Conservation (phyloP, 495 filamentous ascomycete species). For the Barbatosphaeria neglecta region DNA sequence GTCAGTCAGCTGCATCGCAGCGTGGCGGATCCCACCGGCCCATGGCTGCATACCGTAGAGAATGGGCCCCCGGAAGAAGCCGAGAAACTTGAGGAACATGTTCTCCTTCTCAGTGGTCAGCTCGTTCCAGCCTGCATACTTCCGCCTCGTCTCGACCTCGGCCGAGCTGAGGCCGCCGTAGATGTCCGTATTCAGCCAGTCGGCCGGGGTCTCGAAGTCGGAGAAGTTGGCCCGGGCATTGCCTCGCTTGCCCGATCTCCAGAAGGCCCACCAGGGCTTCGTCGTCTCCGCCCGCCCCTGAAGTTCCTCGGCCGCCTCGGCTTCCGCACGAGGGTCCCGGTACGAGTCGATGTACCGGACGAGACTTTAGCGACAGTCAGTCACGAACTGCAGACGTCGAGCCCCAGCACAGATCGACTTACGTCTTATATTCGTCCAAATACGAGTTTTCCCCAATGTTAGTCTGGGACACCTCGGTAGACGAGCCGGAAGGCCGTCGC, state of each 20-base stretch:
- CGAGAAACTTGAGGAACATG: conserved; percentile 69
- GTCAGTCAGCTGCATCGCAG: too few species aligned
- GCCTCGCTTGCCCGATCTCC: conserved; percentile 22
- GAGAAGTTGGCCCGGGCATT: conserved; percentile 15
- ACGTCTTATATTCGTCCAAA: conserved; percentile 26
- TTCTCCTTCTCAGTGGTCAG: conserved; percentile 65
- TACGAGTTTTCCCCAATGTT: conserved; percentile 8
- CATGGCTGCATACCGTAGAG: conserved; percentile 86
- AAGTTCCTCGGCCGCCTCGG: conserved; percentile 39
- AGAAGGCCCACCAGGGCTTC: conserved; percentile 48
- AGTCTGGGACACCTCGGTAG: conserved; percentile 3
- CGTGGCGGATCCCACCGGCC: too few species aligned
- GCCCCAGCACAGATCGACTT: neutral
- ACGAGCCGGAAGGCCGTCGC: neutral
- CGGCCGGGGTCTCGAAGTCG: conserved; percentile 37
- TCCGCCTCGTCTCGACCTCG: conserved; percentile 46
- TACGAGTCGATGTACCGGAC: conserved; percentile 59
- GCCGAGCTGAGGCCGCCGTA: conserved; percentile 43
- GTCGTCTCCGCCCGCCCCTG: conserved; percentile 32
- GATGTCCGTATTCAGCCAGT: conserved; percentile 66
- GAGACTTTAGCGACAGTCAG: conserved; percentile 16
- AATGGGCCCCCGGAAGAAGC: conserved; percentile 80
- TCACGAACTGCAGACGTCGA: neutral
- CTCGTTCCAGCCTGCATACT: neutral
- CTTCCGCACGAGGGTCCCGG: conserved; percentile 46